Percentiles rank a stretch among this genome's conserved stretches.
Conservation (phyloP, 352 stramenopile genomes). For the Globisporangium heterothallicum region DNA sequence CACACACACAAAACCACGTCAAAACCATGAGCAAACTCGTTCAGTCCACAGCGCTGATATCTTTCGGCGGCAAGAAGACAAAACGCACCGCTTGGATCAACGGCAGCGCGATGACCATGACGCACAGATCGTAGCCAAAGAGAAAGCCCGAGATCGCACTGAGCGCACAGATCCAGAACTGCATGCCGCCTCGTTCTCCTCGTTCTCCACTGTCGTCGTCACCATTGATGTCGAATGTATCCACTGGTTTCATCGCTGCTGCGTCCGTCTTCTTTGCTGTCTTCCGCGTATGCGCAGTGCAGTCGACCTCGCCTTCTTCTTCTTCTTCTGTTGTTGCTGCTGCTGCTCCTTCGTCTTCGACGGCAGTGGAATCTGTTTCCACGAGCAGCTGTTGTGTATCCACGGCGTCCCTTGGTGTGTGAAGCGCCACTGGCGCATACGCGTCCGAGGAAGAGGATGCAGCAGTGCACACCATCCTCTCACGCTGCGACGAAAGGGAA, state of each 20-base stretch:
- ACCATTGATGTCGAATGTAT: background rate
- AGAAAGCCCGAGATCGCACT: conserved; percentile 68
- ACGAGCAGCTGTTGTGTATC: background rate
- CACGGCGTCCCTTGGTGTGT: conserved; percentile 3
- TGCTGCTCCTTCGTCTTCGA: background rate
- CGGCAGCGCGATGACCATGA: conserved; percentile 68
- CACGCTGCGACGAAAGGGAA: no score
- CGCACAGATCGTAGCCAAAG: conserved; percentile 72
- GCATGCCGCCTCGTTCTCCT: conserved; percentile 11
- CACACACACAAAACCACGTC: no score
- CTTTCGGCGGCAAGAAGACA: no score
- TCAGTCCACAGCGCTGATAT: no score
- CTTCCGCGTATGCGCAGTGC: no score
- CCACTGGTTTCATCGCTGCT: background rate
- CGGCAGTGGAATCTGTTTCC: background rate
- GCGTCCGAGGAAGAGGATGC: no score
- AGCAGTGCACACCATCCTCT: no score
- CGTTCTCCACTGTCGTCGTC: background rate
- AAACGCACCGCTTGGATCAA: conserved; percentile 44
- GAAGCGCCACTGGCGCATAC: conserved; percentile 8
- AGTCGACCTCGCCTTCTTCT: no score
- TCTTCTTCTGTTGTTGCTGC: no score
- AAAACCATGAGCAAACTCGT: no score
- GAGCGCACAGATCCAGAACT: conserved; percentile 49
- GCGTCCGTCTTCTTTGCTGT: background rate